Percentiles rank a stretch among this genome's conserved stretches.
phyloP scores from a whole-genome alignment of 2,329 filamentous ascomycete genomes.

The Macrophomina pseudophaseolina region DNA sequence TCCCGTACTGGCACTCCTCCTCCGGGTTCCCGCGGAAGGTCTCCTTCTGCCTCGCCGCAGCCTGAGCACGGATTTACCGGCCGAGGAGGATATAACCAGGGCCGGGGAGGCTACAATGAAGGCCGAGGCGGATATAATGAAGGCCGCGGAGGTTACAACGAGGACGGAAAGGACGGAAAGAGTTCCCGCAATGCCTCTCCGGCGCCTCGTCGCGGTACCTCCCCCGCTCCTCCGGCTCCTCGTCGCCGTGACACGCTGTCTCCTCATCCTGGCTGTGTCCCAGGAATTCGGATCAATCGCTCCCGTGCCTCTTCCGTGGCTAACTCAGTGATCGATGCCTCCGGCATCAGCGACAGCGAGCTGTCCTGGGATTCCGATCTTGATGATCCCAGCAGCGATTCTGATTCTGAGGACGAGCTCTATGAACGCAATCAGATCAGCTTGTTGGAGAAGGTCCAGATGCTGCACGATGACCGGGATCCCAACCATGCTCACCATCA shows the following conservation, averaged over 20 bases:
- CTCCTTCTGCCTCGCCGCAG: slow-evolving; percentile 7
- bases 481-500: background rate
- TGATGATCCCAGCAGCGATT: slow-evolving; percentile 40
- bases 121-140: slow-evolving; percentile 41
- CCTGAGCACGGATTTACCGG: slow-evolving; percentile 30
- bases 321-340: slow-evolving; percentile 34
- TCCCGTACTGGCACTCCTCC: slow-evolving; percentile 16
- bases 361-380: slow-evolving; percentile 49
- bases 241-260: slow-evolving; percentile 44
- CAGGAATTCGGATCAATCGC: slow-evolving; percentile 42
- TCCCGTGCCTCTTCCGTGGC: slow-evolving; percentile 30
- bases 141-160: slow-evolving; percentile 28
- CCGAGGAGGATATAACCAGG: slow-evolving; percentile 38
- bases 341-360: slow-evolving; percentile 39
- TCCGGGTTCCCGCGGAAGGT: background rate
- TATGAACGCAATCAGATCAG: background rate
- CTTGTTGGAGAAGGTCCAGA: slow-evolving; percentile 11
- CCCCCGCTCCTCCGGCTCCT: slow-evolving; percentile 34
- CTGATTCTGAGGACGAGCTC: slow-evolving; percentile 20
- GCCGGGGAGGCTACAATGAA: slow-evolving; percentile 39
- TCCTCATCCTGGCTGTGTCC: slow-evolving; percentile 42
- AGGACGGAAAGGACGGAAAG: slow-evolving; percentile 33
- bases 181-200: slow-evolving; percentile 37
- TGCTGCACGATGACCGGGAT: background rate
- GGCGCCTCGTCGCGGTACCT: slow-evolving; percentile 29